These are phyloP conservation scores for Lecanosticta acicola DNA, from an alignment of 2,329 filamentous ascomycete species.

Conservation along the genomic window DNA sequence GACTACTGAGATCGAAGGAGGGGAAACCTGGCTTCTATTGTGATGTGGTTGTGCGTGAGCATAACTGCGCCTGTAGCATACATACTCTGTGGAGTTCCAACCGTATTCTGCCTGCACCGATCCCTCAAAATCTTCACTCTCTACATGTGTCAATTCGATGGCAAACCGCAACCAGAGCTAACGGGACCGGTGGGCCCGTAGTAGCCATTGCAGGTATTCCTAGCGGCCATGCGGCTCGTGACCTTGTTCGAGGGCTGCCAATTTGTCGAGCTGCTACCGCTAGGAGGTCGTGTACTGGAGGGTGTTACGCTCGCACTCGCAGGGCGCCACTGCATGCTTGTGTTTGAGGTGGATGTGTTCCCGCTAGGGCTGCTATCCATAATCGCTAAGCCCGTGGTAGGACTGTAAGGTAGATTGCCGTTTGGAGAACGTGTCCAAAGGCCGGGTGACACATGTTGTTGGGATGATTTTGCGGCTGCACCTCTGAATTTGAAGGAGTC, in stretches of 20 bases:
- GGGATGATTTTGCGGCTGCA: too few species aligned
- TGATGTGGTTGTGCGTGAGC: too few species aligned
- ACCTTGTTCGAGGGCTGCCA: neutral
- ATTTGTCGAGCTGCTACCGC: neutral
- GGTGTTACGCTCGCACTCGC: neutral
- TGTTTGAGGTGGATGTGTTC: slow-evolving; percentile 3
- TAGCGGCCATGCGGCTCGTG: neutral
- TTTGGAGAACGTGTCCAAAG: too few species aligned
- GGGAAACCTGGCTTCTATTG: too few species aligned
- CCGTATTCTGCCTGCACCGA: too few species aligned
- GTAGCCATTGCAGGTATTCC: neutral
- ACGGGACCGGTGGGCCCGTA: neutral
- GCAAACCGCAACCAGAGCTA: too few species aligned
- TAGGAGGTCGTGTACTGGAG: neutral
- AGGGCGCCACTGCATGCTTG: slow-evolving; percentile 7
- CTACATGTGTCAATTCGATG: too few species aligned
- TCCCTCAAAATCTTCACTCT: too few species aligned
- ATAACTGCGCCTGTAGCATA: too few species aligned
- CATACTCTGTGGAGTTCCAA: too few species aligned
- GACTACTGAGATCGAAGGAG: too few species aligned
- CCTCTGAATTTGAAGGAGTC: neutral
- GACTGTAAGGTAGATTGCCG: neutral
- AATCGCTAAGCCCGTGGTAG: neutral
- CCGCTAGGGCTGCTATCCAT: neutral
- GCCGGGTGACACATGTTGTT: too few species aligned